Percentiles rank a stretch among this genome's conserved stretches.
Evolutionary conservation across 108 stramenopile species (phyloP).

Genomic region (Stephanodiscus minutulus): DNA sequence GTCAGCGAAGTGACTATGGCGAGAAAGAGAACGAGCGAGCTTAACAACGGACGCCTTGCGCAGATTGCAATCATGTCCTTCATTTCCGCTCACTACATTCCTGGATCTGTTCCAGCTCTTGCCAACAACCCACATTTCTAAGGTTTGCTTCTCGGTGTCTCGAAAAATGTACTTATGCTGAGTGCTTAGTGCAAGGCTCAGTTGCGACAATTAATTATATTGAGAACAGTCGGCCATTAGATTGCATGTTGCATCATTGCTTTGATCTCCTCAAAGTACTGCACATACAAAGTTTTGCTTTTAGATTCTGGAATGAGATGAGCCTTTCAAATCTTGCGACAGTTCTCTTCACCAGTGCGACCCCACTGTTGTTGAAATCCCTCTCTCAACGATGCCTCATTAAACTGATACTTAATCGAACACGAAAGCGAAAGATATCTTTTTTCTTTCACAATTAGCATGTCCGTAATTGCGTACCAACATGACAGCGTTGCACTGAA

Average conservation of each 20-base stretch:
- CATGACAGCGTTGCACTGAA: too few relatives aligned
- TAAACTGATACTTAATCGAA: background rate
- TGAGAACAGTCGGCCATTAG: background rate
- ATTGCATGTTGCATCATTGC: background rate
- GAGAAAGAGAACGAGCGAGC: constrained; percentile 68
- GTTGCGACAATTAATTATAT: background rate
- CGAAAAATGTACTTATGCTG: background rate
- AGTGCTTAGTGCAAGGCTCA: constrained; percentile 4
- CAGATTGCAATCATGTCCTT: constrained; percentile 82
- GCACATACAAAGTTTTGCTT: constrained; percentile 2
- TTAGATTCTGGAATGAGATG: background rate
- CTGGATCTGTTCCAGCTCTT: constrained; percentile 78
- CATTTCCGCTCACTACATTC: constrained; percentile 70
- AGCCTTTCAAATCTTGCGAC: background rate
- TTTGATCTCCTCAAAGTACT: background rate
- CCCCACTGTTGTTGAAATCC: background rate
- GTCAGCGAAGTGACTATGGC: constrained; percentile 62
- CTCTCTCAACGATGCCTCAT: background rate
- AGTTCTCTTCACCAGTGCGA: background rate
- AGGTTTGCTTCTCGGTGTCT: background rate
- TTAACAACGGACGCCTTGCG: constrained; percentile 84
- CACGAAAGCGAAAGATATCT: background rate
- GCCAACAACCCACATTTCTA: constrained; percentile 66
- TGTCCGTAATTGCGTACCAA: too few relatives aligned
- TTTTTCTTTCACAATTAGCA: background rate